Evolutionary conservation across 768 basidiomycete species (phyloP).

Genomic region (Hemileccinum rubropunctum): DNA sequence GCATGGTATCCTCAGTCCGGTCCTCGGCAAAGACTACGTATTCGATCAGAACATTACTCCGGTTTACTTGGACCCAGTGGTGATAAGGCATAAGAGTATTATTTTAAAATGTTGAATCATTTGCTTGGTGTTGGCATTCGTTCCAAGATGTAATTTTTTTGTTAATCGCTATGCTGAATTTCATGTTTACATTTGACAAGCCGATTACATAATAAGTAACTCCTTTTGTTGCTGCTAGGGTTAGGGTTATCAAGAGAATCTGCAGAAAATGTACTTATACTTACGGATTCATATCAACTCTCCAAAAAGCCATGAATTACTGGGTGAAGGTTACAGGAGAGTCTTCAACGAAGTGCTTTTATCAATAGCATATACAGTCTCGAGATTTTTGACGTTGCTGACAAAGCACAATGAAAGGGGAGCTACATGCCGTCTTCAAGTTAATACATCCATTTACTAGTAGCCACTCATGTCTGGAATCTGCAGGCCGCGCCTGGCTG

Average conservation of each 20-base stretch:
- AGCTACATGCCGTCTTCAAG: background rate
- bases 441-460: conserved; percentile 2
- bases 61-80: conserved; percentile 11
- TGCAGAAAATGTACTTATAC: too few relatives aligned
- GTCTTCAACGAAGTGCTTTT: too few relatives aligned
- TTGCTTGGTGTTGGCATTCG: background rate
- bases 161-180: background rate
- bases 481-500: conserved; percentile 87
- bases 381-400: conserved; percentile 12
- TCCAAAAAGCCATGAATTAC: too few relatives aligned
- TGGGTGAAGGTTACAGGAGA: too few relatives aligned
- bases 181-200: too few relatives aligned
- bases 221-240: too few relatives aligned
- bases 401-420: conserved; percentile 14
- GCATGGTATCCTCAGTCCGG: conserved; percentile 16
- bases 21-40: conserved; percentile 16
- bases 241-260: too few relatives aligned
- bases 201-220: too few relatives aligned
- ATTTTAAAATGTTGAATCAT: background rate
- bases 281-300: too few relatives aligned
- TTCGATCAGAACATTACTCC: conserved; percentile 22
- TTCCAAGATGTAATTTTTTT: background rate
- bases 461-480: conserved; percentile 76
- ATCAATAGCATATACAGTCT: too few relatives aligned
- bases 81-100: background rate